Evolutionary conservation across 805 yeast species (phyloP), one percentile per base, ranked within the genome.

Genomic region (Yamadazyma sp.): DNA sequence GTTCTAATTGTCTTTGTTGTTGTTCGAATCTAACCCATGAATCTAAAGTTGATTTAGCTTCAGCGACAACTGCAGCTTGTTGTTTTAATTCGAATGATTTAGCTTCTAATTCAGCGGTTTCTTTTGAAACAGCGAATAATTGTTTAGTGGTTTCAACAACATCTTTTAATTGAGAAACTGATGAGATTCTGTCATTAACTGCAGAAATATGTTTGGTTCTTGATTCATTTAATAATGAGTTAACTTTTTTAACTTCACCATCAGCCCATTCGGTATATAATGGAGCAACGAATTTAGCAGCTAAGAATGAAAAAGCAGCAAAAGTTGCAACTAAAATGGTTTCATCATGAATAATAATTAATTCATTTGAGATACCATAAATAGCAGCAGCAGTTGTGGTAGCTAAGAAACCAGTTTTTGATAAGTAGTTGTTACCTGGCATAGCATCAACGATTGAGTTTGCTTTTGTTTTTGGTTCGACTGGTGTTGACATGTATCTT

Each of bases 11-110:
- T 75, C 97, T 91, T 51, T 89, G 93, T 62, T 87, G 88, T 51
- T 86, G 83, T 76, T 93, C 98, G 69, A 85, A 86, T 79, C 98
- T 86, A 55, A 89, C 97, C 98, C 98, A 93, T 11, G 98, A 87
- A 71, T 93, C 98, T 61, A 93, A 80, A 43, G 91, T 95, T 39
- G 93, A 71, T 74, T 85, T 88, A 58, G 98, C 98, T 75, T 88
- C 96, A 45, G 72, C 53, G 39, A 95, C 91, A 50, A 88, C 77
- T 45, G 81, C 88, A 49, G 86, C 88, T 60, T 81, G 69, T 76
- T 93, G 98, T 75, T 88, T 84, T 64, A 86, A 78, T 72, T 86
- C 95, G 58, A 89, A 93, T 38, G 91, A 80, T 70, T 87, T 78
- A 47, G 96, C 94, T 78, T 93, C 98, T 58, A 89, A 77, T 70